Base-by-base conservation (phyloP, 2,329 filamentous ascomycete species). In the Tolypocladium ovalisporum region DNA sequence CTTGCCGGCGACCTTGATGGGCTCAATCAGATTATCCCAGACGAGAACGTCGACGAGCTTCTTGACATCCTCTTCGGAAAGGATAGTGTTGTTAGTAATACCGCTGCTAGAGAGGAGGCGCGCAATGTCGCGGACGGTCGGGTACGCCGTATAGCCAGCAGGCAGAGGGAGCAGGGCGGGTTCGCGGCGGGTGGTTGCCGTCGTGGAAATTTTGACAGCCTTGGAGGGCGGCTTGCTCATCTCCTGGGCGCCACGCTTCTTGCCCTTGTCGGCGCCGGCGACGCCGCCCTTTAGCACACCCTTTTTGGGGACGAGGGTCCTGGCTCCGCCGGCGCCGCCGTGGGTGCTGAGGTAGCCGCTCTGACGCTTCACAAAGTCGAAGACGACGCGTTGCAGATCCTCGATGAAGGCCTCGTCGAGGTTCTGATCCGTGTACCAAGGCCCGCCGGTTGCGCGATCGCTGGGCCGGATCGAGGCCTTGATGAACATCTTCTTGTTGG, bases 401-500 rank as follows among this genome's bases (percentile, higher is more conserved):
- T 89, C 85, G 65, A 97, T 92, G 69, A 99, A 90, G 58, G 88
- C 88, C 62, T 89, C 86, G 72, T 99, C 94, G 15, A 97, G 81
- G 62, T 92, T 88, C 55, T 90, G 89, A 61, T 96, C 91, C 9
- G 89, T 92, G 71, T 94, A 97, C 90, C 93, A 99, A 10, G 90
- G 88, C 1, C 94, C 94, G 53, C 94, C 94, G 0, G 91, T 96
- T 52, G 95, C 89, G 60, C 94, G 88, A 61, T 97, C 92, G 56
- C 87, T 90, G 0, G 94, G 93, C 13, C 85, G 84, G 60, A 99
- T 82, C 61, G 87, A 86, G 56, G 87, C 84, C 67, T 96, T 86
- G 80, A 99, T 96, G 79, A 94, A 99, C 82, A 96, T 96, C 75
- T 96, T 96, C 69, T 94, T 88, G 63, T 87, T 89, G 34, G 90